Conservation (phyloP, 1,284 basidiomycete species). For the Sporisorium graminicola region DNA sequence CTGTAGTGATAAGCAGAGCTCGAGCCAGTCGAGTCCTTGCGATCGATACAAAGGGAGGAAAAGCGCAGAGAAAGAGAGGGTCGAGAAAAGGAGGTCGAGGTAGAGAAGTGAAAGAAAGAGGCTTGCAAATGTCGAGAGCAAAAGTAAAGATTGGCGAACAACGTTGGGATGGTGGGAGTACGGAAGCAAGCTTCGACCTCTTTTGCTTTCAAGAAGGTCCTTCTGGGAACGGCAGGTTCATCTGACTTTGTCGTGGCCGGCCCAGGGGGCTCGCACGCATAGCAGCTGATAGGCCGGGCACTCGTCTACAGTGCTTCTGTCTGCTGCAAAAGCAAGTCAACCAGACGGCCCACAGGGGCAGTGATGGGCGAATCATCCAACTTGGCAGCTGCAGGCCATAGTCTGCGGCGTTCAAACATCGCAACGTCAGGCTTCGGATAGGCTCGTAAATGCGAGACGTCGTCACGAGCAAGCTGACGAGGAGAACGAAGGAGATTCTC, state of each 20-base stretch:
- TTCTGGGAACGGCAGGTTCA: background rate
- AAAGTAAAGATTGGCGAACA: conserved; percentile 37
- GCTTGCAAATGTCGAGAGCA: conserved; percentile 37
- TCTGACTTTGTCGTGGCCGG: background rate
- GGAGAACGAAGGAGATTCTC: conserved; percentile 14
- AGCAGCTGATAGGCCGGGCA: too few species aligned
- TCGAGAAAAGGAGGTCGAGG: conserved; percentile 22
- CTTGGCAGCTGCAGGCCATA: conserved; percentile 5
- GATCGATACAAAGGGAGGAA: background rate
- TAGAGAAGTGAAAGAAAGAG: conserved; percentile 26
- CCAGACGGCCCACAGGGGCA: background rate
- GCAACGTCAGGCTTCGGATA: background rate
- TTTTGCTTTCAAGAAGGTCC: conserved; percentile 1
- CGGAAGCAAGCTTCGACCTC: conserved; percentile 13
- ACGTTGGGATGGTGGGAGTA: conserved; percentile 43
- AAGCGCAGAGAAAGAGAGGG: conserved; percentile 23
- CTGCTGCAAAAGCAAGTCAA: background rate
- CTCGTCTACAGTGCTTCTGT: background rate
- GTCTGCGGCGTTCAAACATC: background rate
- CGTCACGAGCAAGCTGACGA: background rate
- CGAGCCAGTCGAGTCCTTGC: conserved; percentile 40
- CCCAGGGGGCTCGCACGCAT: too few species aligned
- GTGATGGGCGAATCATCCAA: conserved; percentile 18
- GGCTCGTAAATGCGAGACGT: background rate
- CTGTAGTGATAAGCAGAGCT: conserved; percentile 12